Conservation (phyloP, 257 asterid species). For the Jacaranda copaia region DNA sequence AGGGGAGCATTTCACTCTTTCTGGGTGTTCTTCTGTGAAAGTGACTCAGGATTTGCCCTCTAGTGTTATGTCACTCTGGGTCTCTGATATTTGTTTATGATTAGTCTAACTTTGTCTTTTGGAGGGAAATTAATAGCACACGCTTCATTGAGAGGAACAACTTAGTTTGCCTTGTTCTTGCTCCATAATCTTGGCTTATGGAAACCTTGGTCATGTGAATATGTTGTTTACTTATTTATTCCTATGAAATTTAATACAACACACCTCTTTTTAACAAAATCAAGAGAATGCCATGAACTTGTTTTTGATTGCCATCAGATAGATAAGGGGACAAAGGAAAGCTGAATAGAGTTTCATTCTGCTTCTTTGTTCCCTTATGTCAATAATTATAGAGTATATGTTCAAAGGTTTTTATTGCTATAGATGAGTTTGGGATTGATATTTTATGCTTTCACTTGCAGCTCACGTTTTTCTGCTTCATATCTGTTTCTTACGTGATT, state of each 20-base stretch:
- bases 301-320: not conserved
- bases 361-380: not conserved
- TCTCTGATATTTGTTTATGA: not conserved
- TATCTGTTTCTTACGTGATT: conserved; percentile 55
- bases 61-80: not conserved
- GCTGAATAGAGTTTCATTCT: not conserved
- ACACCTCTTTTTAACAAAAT: conserved; percentile 15
- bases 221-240: not conserved
- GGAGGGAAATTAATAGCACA: not conserved
- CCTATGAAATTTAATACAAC: conserved; percentile 7
- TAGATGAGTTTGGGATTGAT: conserved; percentile 31
- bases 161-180: not conserved
- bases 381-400: not conserved
- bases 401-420: conserved; percentile 23
- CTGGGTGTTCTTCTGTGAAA: conserved; percentile 2
- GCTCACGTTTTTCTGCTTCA: conserved; percentile 58
- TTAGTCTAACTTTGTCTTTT: not conserved
- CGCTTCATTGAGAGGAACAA: not conserved
- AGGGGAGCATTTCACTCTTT: not conserved
- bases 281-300: not conserved
- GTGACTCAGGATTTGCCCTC: not conserved
- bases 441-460: conserved; percentile 49
- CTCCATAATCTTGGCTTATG: not conserved
- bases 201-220: conserved; percentile 17
- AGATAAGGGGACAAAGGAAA: conserved; percentile 10